Percentiles rank a stretch among this genome's conserved stretches.
Evolutionary conservation across 1,284 basidiomycete species (phyloP).

Genomic region (Boletus sp.): DNA sequence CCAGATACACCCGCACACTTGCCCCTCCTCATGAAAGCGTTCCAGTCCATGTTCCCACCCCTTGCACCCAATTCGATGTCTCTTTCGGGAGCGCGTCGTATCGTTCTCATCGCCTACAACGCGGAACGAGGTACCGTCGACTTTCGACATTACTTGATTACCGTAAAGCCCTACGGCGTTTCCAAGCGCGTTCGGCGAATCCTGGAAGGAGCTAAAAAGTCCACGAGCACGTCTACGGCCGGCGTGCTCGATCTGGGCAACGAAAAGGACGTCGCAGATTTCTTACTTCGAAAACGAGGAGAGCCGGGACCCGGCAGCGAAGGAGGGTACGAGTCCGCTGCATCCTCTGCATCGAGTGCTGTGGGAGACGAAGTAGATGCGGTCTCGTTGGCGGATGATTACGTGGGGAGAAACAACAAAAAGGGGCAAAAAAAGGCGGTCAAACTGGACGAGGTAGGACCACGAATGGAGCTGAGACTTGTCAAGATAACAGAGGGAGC

Average conservation of each 20-base stretch:
- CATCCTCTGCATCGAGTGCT: conserved; percentile 68
- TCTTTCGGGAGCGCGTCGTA: conserved; percentile 81
- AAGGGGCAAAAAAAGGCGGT: conserved; percentile 90
- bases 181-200: conserved; percentile 89
- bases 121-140: conserved; percentile 84
- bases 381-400: conserved; percentile 85
- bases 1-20: conserved; percentile 69
- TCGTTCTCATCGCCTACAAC: conserved; percentile 93
- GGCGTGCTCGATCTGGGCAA: conserved; percentile 77
- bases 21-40: conserved; percentile 76
- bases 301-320: conserved; percentile 58
- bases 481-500: conserved; percentile 96
- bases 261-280: conserved; percentile 94
- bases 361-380: conserved; percentile 81
- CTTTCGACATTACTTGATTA: conserved; percentile 93
- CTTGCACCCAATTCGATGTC: conserved; percentile 77
- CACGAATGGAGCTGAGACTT: conserved; percentile 88
- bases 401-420: conserved; percentile 91
- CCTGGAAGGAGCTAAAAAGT: conserved; percentile 61
- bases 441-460: conserved; percentile 89
- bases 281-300: conserved; percentile 73
- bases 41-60: conserved; percentile 85
- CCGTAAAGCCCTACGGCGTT: conserved; percentile 92
- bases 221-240: conserved; percentile 36
- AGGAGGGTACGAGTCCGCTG: conserved; percentile 83